These are phyloP conservation scores for Bacidia rubella DNA, from an alignment of 495 filamentous ascomycete species.

Conservation along the genomic window DNA sequence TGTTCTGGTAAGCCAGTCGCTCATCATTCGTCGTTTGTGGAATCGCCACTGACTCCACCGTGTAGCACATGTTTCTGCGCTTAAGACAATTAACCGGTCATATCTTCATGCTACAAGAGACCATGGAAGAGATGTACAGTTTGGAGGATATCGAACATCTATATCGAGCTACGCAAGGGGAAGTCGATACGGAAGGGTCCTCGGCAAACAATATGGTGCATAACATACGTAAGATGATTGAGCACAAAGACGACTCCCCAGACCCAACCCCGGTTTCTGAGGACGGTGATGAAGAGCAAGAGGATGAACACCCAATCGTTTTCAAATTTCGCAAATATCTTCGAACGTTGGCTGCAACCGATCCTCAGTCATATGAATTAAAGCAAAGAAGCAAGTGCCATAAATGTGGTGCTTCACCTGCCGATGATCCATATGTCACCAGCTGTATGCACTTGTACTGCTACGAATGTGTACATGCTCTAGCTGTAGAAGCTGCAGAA, in stretches of 20 bases:
- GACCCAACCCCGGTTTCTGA: not conserved
- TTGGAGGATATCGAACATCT: constrained; percentile 28
- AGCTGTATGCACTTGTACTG: constrained; percentile 39
- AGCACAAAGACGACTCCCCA: constrained; percentile 7
- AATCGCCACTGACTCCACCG: not conserved
- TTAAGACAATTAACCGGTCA: constrained; percentile 42
- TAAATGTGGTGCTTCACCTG: constrained; percentile 20
- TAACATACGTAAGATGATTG: constrained; percentile 14
- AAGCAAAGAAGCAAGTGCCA: constrained; percentile 25
- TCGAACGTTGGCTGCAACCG: not conserved
- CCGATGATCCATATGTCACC: constrained; percentile 26
- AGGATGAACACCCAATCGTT: constrained; percentile 7
- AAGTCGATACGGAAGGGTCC: constrained; percentile 24
- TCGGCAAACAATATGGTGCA: constrained; percentile 6
- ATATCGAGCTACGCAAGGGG: constrained; percentile 13
- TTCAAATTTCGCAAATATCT: not conserved
- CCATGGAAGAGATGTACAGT: constrained; percentile 31
- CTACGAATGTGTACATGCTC: constrained; percentile 26
- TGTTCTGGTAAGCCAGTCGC: constrained; percentile 21
- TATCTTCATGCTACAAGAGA: constrained; percentile 32
- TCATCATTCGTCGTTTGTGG: not conserved
- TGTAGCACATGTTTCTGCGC: constrained; percentile 26
- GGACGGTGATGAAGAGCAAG: constrained; percentile 9
- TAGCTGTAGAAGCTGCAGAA: constrained; percentile 17
- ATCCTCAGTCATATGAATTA: constrained; percentile 18